A percentile compares a stretch with the other conserved stretches of the same genome.
Conservation (phyloP, 306 rosid species). For the Oxytropis ochrocephala region DNA sequence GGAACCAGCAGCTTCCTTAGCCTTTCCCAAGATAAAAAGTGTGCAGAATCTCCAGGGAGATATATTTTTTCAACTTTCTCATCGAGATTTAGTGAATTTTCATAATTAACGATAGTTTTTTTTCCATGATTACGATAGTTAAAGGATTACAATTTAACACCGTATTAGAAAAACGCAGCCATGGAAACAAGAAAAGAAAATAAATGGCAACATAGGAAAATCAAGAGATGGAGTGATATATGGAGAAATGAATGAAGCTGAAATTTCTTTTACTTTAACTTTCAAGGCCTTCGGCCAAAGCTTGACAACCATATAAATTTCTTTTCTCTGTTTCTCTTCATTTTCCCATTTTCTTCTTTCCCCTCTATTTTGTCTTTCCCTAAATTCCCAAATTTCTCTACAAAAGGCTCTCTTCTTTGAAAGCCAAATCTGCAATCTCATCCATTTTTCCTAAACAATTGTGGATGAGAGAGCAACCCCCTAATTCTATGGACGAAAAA, state of each 20-base stretch:
- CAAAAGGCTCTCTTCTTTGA: conserved; percentile 64
- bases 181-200: not conserved
- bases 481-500: conserved; percentile 59
- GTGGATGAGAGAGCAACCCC: conserved; percentile 50
- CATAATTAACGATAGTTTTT: not conserved
- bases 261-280: not conserved
- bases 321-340: not conserved
- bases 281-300: conserved; percentile 86
- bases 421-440: conserved; percentile 50
- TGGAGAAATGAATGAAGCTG: not conserved
- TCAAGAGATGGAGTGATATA: not conserved
- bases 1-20: too few relatives aligned
- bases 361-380: conserved; percentile 17
- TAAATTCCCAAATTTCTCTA: conserved; percentile 51
- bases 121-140: not conserved
- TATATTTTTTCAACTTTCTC: not conserved
- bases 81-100: not conserved
- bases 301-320: conserved; percentile 28
- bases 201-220: not conserved
- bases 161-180: not conserved
- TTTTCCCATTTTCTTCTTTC: not conserved
- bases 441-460: conserved; percentile 50
- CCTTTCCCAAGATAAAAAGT: too few relatives aligned
- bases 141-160: not conserved
- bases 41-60: too few relatives aligned